Base-by-base conservation (phyloP, 805 yeast species). In the Cyberlindnera galapagoensis region DNA sequence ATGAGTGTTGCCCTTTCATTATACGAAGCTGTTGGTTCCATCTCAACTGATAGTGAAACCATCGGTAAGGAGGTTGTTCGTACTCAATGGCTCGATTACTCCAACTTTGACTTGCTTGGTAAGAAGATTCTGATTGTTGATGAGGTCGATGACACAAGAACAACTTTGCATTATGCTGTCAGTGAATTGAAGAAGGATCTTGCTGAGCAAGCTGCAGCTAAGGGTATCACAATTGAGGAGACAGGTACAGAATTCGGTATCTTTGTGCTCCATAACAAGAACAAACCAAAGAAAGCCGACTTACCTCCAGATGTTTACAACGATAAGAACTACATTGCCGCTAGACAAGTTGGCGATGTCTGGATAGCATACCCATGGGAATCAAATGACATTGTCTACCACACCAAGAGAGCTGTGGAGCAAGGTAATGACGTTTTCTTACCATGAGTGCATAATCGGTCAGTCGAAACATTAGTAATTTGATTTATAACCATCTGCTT, bases 301-400 rank as follows among this genome's bases (percentile, higher is more conserved):
- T 63, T 82, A 38, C 88, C 90, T 1, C 67, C 64, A 13, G 78
- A 74, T 25, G 69, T 82, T 46, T 61, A 73, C 62, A 61, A 71
- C 26, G 66, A 72, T 31, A 74, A 72, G 31, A 67, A 69, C 41
- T 82, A 82, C 58, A 73, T 79, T 44, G 87, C 81, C 33, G 87
- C 86, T 13, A 72, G 80, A 59, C 65, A 73, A 24, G 83, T 81
- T 27, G 87, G 82, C 21, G 92, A 83, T 51, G 67, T 67, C 36
- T 82, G 94, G 94, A 81, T 79, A 44, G 88, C 92, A 15, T 82
- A 82, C 50, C 94, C 94, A 28, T 82, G 94, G 94, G 92, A 82
- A 55, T 71, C 81, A 13, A 68, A 70, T 35, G 88, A 82, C 55
- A 81, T 82, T 49, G 86, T 78, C 16, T 64, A 61, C 54, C 92